Percentiles rank a stretch among this genome's conserved stretches.
Evolutionary conservation across 345 rosid species (phyloP).

Genomic region (Brassica juncea): DNA sequence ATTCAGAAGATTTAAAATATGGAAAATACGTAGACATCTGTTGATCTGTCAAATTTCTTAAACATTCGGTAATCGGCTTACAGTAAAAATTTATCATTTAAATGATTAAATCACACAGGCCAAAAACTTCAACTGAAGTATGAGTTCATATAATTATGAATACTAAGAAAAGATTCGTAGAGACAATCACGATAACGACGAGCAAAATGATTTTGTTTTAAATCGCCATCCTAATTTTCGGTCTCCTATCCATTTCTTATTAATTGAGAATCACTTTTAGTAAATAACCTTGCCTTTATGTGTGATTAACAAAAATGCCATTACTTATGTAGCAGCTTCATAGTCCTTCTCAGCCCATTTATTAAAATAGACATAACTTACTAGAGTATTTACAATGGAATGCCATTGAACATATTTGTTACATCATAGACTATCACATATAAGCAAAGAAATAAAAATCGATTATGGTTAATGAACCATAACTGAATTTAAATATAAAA

Average conservation of each 20-base stretch:
- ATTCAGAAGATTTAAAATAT: neutral
- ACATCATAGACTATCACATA: no score
- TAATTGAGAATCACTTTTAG: no score
- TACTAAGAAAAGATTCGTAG: constrained; percentile 18
- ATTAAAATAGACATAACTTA: no score
- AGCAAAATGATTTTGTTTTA: constrained; percentile 10
- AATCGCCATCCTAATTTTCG: neutral
- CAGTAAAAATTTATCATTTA: neutral
- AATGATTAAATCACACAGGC: constrained; percentile 14
- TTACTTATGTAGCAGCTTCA: no score
- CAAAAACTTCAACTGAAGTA: constrained; percentile 6
- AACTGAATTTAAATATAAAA: no score
- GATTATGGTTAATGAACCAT: no score
- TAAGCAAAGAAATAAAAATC: no score
- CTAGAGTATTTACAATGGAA: no score
- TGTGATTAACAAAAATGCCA: no score
- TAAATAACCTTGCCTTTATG: no score
- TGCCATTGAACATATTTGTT: no score
- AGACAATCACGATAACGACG: constrained; percentile 30
- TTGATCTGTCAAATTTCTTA: constrained; percentile 25
- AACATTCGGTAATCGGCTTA: neutral
- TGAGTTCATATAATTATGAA: constrained; percentile 1
- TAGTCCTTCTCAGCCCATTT: no score
- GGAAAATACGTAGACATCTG: constrained; percentile 20
- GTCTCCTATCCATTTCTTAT: neutral